Evolutionary conservation across 345 rosid genomes (phyloP), one percentile per base, ranked within the genome.

Genomic region (Populus simonii): DNA sequence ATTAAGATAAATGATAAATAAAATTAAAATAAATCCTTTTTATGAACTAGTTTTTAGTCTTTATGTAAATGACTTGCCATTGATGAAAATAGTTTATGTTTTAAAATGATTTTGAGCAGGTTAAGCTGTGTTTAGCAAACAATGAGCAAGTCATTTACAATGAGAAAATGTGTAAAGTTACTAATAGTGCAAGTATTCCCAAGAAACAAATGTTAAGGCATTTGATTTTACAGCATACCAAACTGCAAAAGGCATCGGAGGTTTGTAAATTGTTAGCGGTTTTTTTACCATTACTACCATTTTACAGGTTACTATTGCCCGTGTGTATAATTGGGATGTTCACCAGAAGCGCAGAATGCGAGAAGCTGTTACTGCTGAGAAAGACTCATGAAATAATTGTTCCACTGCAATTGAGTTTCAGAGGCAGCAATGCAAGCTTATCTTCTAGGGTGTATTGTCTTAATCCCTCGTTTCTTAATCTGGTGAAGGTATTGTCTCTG

Each of bases 241-340:
- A 3, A 49, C 5, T 23, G 25, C 59, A 36, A 51, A 69, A 70
- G 35, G 17, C 9, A 4, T 7, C 23, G 9, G 18, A 69, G 53
- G 36, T 7, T 35, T 22, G 5, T 18, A 38, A 45, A 74, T 36
- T 12, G n/a, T 25, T 13, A 1, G 43, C 31, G 17, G 17, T 53
- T 35, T 53, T 33, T 41, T 78, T 63, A 76, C 73, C 27, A 17
- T 25, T n/a, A 43, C 61, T 33, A 41, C 67, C 68, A 13, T 51
- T 75, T 71, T 49, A 38, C 88, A 96, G 99, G 98, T 96, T 39
- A 92, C 97, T 0, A 81, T 91, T 68, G 97, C 98, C 13, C 94
- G 95, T 41, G 88, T 94, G 70, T 91, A 94, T 82, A 91, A 93
- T 80, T 94, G 92, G 92, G 98, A 93, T 79, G 97, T 94, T 82